phyloP scores from a whole-genome alignment of 352 stramenopile species.

The Pythium sp. region DNA sequence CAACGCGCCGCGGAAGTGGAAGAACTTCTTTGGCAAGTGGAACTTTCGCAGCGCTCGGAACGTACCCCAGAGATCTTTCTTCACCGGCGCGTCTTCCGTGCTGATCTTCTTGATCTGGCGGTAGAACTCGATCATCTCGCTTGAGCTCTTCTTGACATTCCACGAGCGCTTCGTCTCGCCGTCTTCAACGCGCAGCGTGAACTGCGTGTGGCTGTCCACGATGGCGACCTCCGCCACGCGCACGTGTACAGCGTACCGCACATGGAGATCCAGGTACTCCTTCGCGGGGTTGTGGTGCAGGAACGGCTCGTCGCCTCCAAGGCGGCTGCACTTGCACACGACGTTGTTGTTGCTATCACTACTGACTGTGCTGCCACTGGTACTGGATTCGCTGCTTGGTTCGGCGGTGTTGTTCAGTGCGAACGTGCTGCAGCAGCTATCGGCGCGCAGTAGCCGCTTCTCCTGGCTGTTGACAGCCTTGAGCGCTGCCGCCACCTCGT shows the following conservation, averaged over 20 bases:
- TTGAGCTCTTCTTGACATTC: slow-evolving; percentile 54
- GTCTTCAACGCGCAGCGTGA: slow-evolving; percentile 49
- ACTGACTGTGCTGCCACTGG: neutral
- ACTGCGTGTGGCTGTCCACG: slow-evolving; percentile 30
- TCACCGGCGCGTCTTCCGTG: slow-evolving; percentile 47
- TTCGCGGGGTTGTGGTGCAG: slow-evolving; percentile 25
- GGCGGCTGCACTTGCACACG: slow-evolving; percentile 1
- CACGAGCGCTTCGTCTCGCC: slow-evolving; percentile 55
- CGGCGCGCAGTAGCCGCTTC: slow-evolving; percentile 23
- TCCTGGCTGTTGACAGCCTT: slow-evolving; percentile 19
- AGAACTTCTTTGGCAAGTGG: slow-evolving; percentile 50
- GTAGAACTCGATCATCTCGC: slow-evolving; percentile 65
- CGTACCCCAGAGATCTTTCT: slow-evolving; percentile 50
- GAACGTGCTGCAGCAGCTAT: slow-evolving; percentile 22
- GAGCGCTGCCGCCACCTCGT: slow-evolving; percentile 13
- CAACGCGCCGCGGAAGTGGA: slow-evolving; percentile 49
- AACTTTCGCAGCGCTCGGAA: slow-evolving; percentile 46
- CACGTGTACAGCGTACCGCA: slow-evolving; percentile 43
- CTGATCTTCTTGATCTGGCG: slow-evolving; percentile 54
- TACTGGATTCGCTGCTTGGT: neutral
- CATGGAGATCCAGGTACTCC: slow-evolving; percentile 47
- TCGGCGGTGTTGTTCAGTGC: slow-evolving; percentile 4
- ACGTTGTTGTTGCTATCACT: neutral
- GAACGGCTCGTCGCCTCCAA: slow-evolving; percentile 19
- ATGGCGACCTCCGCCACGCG: slow-evolving; percentile 42